Conservation (phyloP, 768 basidiomycete genomes). For the Rhodotorula sphaerocarpa region DNA sequence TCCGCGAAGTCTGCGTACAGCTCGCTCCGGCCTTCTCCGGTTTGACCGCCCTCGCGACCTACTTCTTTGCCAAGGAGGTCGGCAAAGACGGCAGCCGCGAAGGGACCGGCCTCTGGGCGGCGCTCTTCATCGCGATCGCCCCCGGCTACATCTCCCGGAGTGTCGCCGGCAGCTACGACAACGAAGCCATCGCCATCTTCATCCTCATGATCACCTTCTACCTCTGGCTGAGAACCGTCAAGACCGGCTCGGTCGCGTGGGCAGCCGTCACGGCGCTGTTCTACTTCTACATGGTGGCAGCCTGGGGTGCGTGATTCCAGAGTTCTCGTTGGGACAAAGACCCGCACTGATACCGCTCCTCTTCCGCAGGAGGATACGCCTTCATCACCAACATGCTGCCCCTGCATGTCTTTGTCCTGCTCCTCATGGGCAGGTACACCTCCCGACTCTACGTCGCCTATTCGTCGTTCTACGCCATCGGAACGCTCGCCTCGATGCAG, state of each 20-base stretch:
- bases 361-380: constrained; percentile 71
- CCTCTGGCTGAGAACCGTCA: constrained; percentile 92
- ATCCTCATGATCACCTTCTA: constrained; percentile 99
- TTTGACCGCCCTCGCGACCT: constrained; percentile 62
- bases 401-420: constrained; percentile 82
- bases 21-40: constrained; percentile 96
- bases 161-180: constrained; percentile 98
- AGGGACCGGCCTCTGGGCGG: constrained; percentile 90
- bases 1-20: constrained; percentile 91
- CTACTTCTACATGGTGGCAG: constrained; percentile 99
- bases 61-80: constrained; percentile 81
- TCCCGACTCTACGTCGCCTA: constrained; percentile 87
- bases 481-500: constrained; percentile 95
- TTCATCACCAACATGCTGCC: constrained; percentile 99
- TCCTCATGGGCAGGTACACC: constrained; percentile 92
- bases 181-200: constrained; percentile 99
- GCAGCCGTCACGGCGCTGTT: constrained; percentile 86
- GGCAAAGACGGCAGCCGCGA: constrained; percentile 50
- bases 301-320: constrained; percentile 65
- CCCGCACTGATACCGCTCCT: background rate
- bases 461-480: constrained; percentile 95
- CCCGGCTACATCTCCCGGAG: constrained; percentile 97
- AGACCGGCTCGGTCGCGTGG: constrained; percentile 83
- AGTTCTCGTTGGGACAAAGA: background rate
- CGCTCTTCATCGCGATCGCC: constrained; percentile 94